Base-by-base conservation (phyloP, 2,329 filamentous ascomycete species). In the Phyllachora maydis region DNA sequence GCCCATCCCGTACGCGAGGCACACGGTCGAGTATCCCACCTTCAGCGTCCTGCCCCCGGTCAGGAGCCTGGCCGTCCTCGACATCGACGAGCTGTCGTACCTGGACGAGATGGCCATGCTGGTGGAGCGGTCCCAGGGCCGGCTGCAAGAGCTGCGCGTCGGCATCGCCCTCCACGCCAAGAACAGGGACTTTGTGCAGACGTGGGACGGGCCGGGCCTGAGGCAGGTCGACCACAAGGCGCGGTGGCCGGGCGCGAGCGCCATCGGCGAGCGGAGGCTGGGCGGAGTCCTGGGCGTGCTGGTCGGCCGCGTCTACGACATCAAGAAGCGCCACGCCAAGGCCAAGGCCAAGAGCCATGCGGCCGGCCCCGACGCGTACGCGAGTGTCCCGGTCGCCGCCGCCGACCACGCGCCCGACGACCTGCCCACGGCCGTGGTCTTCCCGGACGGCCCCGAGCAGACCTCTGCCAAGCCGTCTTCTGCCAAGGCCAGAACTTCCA, bases 11-110 rank as follows among this genome's bases (percentile, higher is more conserved):
- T 60, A 63, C 31, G 49, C 58, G 14, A 56, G 64, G 26, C 57
- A 54, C 33, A 56, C 62, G 25, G 70, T 81, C 14, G 76, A 85
- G 45, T 74, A 76, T 34, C 78, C 78, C 1, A 81, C 74, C 2
- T 76, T 88, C 36, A 85, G 75, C 21, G 65, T 78, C 7, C 53
- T 90, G 6, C 76, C 77, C 7, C 60, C 76, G 1, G 46, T 88
- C 24, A 75, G 69, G 42, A 79, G 71, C 33, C 45, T 88, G 28
- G 76, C 65, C 23, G 78, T 83, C 2, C 53, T 88, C 19, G 74
- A 88, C 35, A 75, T 88, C 29, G 79, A 88, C 37, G 76, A 85
- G 39, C 47, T 79, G n/a, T 62, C 71, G 14, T 88, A 88, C 41
- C 48, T 85, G 18, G 77, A 85, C 38, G 79, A 88, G 46, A 74